Base-by-base conservation (phyloP, 768 basidiomycete genomes). In the Austroboletus eburneus region DNA sequence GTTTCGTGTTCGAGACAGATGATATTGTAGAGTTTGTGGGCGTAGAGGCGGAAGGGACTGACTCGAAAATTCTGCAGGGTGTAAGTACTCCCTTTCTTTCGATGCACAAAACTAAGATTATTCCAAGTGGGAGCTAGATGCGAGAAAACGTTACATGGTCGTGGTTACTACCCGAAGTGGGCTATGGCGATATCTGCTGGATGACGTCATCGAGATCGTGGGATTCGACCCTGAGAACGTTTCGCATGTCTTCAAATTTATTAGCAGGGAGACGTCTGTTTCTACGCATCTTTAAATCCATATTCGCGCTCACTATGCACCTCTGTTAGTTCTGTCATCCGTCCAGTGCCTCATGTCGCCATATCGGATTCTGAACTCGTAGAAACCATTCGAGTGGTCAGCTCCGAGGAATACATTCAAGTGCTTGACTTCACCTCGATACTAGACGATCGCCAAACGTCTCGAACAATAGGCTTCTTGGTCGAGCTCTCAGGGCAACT, bases 121-220 rank as follows among this genome's bases (percentile, higher is more conserved):
- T 24, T 4, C 9, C 24, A n/a, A 57, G 56, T 49, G 45, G 49
- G 39, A 48, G 3, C 17, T 48, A 14, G 22, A 56, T 13, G 29
- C 33, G n/a, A 55, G 55, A 16, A 30, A 34, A 17, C 40, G 20
- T 3, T 54, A 57, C 34, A 40, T 50, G 16, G 14, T 50, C 5
- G 43, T 48, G 12, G 0, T 58, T 5, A 58, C 53, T 16, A 58
- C 57, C 9, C 43, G 42, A 27, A 46, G 49, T 6, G 57, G 57
- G 6, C 34, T 51, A n/a, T 57, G 52, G 57, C 30, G 56, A 13
- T 54, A 58, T 25, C 32, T 39, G 6, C 20, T 58, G 9, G 52
- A 50, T 29, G 57, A 55, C 25, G 32, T 58, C 20, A 36, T 57
- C 8, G 41, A 50, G 22, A 33, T 57, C 13, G 9, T 49, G 4